Base-by-base conservation (phyloP, 1,284 basidiomycete species). In the Ceratobasidium sp. region DNA sequence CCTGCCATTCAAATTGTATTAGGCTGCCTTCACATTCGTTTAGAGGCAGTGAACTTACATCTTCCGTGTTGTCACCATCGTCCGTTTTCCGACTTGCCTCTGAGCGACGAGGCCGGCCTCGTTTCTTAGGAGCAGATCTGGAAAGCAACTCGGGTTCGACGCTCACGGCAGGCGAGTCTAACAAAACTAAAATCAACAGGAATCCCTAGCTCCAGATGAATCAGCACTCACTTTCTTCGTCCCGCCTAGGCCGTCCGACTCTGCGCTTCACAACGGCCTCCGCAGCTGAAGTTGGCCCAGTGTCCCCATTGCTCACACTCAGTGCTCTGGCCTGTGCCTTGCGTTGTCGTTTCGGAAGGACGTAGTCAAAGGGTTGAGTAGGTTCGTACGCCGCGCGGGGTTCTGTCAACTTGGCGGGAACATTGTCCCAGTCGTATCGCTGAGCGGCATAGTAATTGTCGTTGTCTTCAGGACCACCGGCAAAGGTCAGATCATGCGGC, bases 21-120 rank as follows among this genome's bases (percentile, higher is more conserved):
- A 54, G 52, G 16, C 30, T 16, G 9, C 7, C 8, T 46, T 52
- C 18, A 28, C 11, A 21, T 44, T 32, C 6, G 16, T 35, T 41
- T 28, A 1, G 21, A 21, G 14, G 21, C 11, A 26, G 0, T 46
- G n/a, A 43, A 50, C 67, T 47, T 4, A 70, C 67, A 49, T 70
- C 67, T 70, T 57, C 67, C 18, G 67, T 58, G 23, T 70, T 70
- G 43, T 70, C 67, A 7, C 67, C 67, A 59, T 70, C 67, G 46
- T 70, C 67, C 21, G 55, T 70, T 50, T 70, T 70, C 46, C 67
- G 43, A 30, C 43, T 35, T 14, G 67, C 59, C 44, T 35, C 43
- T 49, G 52, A 55, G 4, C 67, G 41, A 49, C 52, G 52, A 16
- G 62, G 62, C 35, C 67, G 67, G 5, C 67, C 67, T 28, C 67